Base-by-base conservation (phyloP, 2,329 filamentous ascomycete species). In the Davidsoniella neocaledoniae region DNA sequence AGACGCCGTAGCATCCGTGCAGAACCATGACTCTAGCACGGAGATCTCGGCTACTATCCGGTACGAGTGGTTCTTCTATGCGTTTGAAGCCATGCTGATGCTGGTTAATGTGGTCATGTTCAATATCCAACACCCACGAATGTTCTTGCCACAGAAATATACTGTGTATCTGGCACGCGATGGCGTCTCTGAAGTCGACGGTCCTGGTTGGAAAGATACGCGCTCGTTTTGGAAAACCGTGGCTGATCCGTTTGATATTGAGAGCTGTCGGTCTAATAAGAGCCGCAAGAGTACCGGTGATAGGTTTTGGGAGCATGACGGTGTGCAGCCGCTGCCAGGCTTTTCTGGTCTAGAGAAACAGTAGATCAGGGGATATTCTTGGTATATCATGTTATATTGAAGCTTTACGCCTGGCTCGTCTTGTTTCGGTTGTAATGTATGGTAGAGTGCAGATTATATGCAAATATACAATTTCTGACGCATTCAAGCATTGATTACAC, bases 41-140 rank as follows among this genome's bases (percentile, higher is more conserved):
- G 57, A 55, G 1, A 54, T 72, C 1, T 68, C 64, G 9, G 66
- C 70, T 0, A 60, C 74, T 19, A 53, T 77, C n/a, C 65, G 71
- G 19, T 72, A 76, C 55, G 74, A 79, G 59, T 74, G 68, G 67
- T 77, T 69, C 59, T 78, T 78, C 54, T 76, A 72, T 56, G 64
- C 77, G 17, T 77, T 77, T 52, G 74, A 79, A 61, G 70, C 66
- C 1, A 55, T 58, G 0, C 58, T 75, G 10, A 77, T 77, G 74
- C 55, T 76, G 1, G 39, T 56, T 42, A 77, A 77, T 55, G 63
- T 64, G 8, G 59, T 64, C 29, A 57, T 77, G 55, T 65, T 73
- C 58, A 77, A 76, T 52, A 38, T 65, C 2, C 61, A 68, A 4
- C 70, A 77, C 54, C 73, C 74, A 19, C 64, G 73, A 36, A 63